Conservation (phyloP, 73 alveolate genomes). For the Paramecium pentaurelia region DNA sequence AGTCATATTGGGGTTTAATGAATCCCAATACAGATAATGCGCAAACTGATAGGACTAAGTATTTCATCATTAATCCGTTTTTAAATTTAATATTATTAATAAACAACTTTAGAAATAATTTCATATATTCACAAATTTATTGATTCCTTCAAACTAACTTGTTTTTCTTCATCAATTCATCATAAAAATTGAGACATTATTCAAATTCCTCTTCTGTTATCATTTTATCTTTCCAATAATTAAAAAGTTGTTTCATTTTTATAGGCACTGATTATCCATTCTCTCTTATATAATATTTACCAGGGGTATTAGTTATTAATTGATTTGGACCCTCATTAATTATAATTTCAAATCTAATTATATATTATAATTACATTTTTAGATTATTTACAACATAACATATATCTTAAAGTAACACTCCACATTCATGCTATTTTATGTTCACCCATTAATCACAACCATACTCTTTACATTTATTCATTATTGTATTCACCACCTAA, state of each 20-base stretch:
- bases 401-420: not conserved
- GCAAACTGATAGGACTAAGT: not conserved
- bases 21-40: not conserved
- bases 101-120: not conserved
- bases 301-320: not conserved
- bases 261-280: not conserved
- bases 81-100: not conserved
- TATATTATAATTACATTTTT: not conserved
- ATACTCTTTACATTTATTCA: not conserved
- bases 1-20: constrained; percentile 25
- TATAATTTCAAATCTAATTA: constrained; percentile 18
- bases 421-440: not conserved
- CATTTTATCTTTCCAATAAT: not conserved
- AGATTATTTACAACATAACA: not conserved
- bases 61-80: constrained; percentile 38
- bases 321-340: not conserved
- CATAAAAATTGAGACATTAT: not conserved
- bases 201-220: constrained; percentile 5
- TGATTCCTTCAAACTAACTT: not conserved
- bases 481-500: not conserved
- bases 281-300: constrained; percentile 1
- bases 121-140: not conserved
- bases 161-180: constrained; percentile 6
- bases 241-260: not conserved
- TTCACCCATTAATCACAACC: not conserved